Conservation (phyloP, 1,284 basidiomycete species). For the Bjerkandera adusta region DNA sequence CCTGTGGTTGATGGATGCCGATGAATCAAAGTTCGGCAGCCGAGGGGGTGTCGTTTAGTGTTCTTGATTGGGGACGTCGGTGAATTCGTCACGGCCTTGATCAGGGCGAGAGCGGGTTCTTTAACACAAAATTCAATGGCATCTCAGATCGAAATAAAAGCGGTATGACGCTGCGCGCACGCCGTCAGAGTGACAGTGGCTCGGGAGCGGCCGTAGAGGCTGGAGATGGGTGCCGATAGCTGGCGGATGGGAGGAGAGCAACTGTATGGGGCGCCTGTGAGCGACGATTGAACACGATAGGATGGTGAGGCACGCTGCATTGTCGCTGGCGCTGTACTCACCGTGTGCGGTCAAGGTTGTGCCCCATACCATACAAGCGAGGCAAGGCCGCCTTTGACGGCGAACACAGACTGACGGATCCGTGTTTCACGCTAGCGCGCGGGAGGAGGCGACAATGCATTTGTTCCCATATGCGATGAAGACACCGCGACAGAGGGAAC, state of each 20-base stretch:
- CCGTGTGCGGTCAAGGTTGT: neutral
- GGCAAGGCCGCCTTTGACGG: neutral
- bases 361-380: neutral
- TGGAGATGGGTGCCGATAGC: neutral
- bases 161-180: neutral
- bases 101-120: neutral
- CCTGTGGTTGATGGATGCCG: too few relatives aligned
- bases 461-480: too few relatives aligned
- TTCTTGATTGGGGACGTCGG: constrained; percentile 4
- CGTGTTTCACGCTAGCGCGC: neutral
- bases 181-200: neutral
- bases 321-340: neutral
- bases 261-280: neutral
- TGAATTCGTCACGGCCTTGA: too few relatives aligned
- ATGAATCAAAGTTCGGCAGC: neutral
- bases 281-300: neutral
- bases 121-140: neutral
- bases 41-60: too few relatives aligned
- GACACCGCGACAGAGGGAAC: too few relatives aligned
- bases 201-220: too few relatives aligned
- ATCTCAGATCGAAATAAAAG: neutral
- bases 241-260: neutral
- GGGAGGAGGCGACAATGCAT: too few relatives aligned
- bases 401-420: neutral
- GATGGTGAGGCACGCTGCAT: neutral